Evolutionary conservation across 2,329 filamentous ascomycete species (phyloP), one percentile per base, ranked within the genome.

Genomic region (Aureobasidium pullulans): DNA sequence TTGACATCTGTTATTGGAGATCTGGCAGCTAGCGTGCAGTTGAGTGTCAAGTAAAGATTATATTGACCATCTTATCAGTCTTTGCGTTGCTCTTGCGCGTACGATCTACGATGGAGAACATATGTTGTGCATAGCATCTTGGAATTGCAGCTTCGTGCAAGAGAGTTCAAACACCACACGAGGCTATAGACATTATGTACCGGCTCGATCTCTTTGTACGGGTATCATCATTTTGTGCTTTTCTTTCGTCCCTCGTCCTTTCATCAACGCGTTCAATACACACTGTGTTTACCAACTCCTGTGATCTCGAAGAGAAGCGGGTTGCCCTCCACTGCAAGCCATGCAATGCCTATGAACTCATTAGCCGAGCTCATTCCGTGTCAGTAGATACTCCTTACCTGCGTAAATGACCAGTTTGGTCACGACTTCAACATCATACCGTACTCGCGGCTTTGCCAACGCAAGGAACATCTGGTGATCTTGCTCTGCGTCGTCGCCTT

Each of bases 371-470:
- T 46, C 32, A 6, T 8, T n/a, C 10, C 10, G 13, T 23, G 1
- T 29, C 4, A n/a, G 6, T n/a, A 7, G 16, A 28, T 11, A 34
- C 16, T 13, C 59, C 16, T 73, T 76, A 90, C 93, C 94, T 61
- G 88, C 83, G 76, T 99, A 99, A 28, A 99, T 90, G 67, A 99
- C 88, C 62, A 99, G 75, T 75, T 96, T 97, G 5, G 94, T 97
- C 39, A 99, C 88, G 40, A 99, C 93, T 73, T 99, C 94, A n/a
- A 97, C 93, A 74, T 99, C 94, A 69, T 97, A 99, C 66, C 92
- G 81, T 61, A 96, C 92, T 65, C 94, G 84, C 50, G 94, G 91
- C 74, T 88, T 90, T 63, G 91, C 86, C 59, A 97, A 79, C 69
- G 82, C 84, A 46, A 86, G 87, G 72, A 97, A 96, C 72, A 97